Evolutionary conservation across 2,329 filamentous ascomycete species (phyloP).

Genomic region (Phaeosphaeriaceae sp.): DNA sequence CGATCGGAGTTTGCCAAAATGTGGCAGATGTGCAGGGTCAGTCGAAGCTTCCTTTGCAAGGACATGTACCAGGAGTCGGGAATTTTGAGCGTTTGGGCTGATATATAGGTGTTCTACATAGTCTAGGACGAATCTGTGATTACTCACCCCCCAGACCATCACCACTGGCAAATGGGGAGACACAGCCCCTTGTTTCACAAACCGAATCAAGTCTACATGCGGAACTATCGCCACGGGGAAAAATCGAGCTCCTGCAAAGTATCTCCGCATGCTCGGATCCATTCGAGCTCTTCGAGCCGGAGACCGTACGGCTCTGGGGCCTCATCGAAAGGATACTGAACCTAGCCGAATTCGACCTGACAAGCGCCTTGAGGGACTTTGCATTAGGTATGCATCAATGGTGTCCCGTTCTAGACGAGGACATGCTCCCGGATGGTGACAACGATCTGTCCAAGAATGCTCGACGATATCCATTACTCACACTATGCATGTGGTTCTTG

Average conservation of each 20-base stretch:
- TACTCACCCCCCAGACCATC: neutral
- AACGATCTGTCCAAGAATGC: slow-evolving; percentile 1
- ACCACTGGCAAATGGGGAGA: neutral
- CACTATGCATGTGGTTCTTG: neutral
- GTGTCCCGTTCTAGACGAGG: neutral
- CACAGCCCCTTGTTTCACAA: neutral
- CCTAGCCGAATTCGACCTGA: neutral
- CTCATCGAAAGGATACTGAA: neutral
- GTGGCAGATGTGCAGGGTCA: neutral
- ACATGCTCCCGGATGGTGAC: slow-evolving; percentile 5
- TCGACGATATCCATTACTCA: neutral
- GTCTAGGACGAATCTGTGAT: neutral
- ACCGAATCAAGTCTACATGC: neutral
- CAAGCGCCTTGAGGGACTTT: neutral
- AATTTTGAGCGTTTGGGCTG: neutral
- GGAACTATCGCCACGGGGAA: neutral
- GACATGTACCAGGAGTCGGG: neutral
- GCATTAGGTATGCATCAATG: neutral
- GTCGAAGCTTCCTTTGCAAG: neutral
- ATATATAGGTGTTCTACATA: neutral
- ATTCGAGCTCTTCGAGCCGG: neutral
- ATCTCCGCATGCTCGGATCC: neutral
- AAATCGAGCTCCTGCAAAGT: neutral
- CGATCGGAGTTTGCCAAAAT: neutral
- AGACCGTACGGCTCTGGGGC: neutral